Evolutionary conservation across 352 stramenopile species (phyloP).

Genomic region (Blastocystis sp.): DNA sequence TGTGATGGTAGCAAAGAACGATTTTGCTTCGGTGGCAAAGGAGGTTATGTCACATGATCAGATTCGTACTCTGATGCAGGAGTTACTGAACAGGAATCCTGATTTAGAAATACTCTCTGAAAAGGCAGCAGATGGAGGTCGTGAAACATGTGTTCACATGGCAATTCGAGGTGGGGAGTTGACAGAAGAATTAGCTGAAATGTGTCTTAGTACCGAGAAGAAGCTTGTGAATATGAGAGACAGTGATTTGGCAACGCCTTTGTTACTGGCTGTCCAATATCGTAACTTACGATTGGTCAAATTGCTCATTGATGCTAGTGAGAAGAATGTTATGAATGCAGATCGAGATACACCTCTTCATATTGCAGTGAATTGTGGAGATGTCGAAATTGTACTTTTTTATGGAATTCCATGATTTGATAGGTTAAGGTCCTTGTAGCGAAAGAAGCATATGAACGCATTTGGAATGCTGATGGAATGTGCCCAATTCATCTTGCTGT

Average conservation of each 20-base stretch:
- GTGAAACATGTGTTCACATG: conserved; percentile 58
- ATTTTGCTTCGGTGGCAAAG: conserved; percentile 35
- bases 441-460: not conserved
- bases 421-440: conserved; percentile 13
- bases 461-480: conserved; percentile 54
- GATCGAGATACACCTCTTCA: conserved; percentile 52
- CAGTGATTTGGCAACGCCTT: not conserved
- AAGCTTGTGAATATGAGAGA: conserved; percentile 23
- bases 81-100: not conserved
- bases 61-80: conserved; percentile 22
- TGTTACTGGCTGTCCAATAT: conserved; percentile 42
- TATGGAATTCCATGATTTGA: not conserved
- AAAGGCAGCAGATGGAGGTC: not conserved
- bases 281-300: conserved; percentile 9
- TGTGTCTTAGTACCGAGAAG: not conserved
- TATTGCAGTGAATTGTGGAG: conserved; percentile 10
- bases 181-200: conserved; percentile 12
- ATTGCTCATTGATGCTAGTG: not conserved
- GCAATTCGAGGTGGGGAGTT: conserved; percentile 33
- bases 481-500: conserved; percentile 57
- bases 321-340: conserved; percentile 51
- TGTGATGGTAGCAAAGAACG: conserved; percentile 32
- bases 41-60: conserved; percentile 34
- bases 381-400: conserved; percentile 49
- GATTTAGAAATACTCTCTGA: conserved; percentile 47